Percentiles rank a stretch among this genome's conserved stretches.
Evolutionary conservation across 208 protist species (phyloP).

Genomic region (Wallacemonas sp.): DNA sequence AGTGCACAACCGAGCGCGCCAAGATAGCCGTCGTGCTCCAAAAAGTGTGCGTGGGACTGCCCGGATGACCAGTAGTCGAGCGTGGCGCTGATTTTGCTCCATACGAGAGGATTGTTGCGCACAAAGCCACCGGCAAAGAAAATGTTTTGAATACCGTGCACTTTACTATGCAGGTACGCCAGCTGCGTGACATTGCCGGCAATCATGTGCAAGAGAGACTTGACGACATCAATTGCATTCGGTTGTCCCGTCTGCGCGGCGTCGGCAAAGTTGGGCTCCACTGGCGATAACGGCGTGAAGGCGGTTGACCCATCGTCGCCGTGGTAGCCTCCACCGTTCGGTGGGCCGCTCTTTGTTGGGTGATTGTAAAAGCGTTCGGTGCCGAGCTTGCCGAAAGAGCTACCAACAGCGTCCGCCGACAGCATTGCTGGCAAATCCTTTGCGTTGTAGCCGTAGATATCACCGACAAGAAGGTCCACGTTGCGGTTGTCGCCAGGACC

Average conservation of each 20-base stretch:
- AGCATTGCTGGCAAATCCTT: slow-evolving; percentile 88
- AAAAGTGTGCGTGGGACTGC: slow-evolving; percentile 89
- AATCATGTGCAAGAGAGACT: slow-evolving; percentile 94
- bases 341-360: slow-evolving; percentile 7
- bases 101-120: slow-evolving; percentile 90
- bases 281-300: not conserved
- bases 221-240: slow-evolving; percentile 84
- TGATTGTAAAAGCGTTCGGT: slow-evolving; percentile 64
- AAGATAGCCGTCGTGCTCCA: slow-evolving; percentile 96
- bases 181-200: slow-evolving; percentile 96
- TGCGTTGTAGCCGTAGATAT: slow-evolving; percentile 97
- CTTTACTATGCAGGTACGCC: slow-evolving; percentile 92
- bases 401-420: slow-evolving; percentile 80
- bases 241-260: slow-evolving; percentile 5
- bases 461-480: slow-evolving; percentile 96
- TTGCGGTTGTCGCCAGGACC: slow-evolving; percentile 92
- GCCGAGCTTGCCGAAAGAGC: slow-evolving; percentile 88
- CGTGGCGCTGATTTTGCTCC: slow-evolving; percentile 85
- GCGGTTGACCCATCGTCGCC: slow-evolving; percentile 20
- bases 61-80: slow-evolving; percentile 95
- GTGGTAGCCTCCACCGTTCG: slow-evolving; percentile 11
- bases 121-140: slow-evolving; percentile 96
- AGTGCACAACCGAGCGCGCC: slow-evolving; percentile 88
- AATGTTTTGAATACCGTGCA: slow-evolving; percentile 91
- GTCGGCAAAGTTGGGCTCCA: slow-evolving; percentile 18